Evolutionary conservation across 2,329 filamentous ascomycete genomes (phyloP), one percentile per base, ranked within the genome.

Genomic region (Exophiala bonariae): DNA sequence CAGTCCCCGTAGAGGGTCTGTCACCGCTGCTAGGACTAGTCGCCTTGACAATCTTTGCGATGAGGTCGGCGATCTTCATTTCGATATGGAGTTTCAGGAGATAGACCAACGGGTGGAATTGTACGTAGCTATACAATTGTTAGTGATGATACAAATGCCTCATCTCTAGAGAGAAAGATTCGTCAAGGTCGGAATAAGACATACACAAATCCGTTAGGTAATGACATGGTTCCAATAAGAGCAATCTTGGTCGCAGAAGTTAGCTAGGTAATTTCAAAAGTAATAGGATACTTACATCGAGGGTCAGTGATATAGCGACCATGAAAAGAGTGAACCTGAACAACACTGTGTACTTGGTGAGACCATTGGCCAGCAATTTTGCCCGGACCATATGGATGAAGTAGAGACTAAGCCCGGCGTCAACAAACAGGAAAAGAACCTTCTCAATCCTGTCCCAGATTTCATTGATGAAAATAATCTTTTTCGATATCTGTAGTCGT

Each of bases 401-500:
- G 52, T 76, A 78, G 59, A 66, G 72, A 47, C 80, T 80, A n/a
- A 81, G 66, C 0, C 57, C 61, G 1, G 68, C 73, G 46, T 81
- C 77, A 4, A 79, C 66, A 1, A 77, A 39, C 2, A 78, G 59
- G 50, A 79, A 78, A 3, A 80, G 62, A 1, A 72, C 66, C 50
- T 80, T 81, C 11, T 76, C 76, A 19, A 70, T 63, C 19, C 76
- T 71, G 41, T 81, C 77, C 77, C 77, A 81, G 19, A 75, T 62
- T 0, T 68, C 59, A 51, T 80, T 80, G 45, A 79, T 65, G 1
- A 55, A 44, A 4, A 76, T 67, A 33, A 69, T 78, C 1, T 56
- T 60, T 1, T 66, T 39, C 22, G 63, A 71, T 2, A 66, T 61
- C 1, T 74, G 69, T 2, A 76, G 68, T 1, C 75, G 72, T 1